Evolutionary conservation across 2,329 filamentous ascomycete genomes (phyloP).

Genomic region (Tolypocladium endophyticum): DNA sequence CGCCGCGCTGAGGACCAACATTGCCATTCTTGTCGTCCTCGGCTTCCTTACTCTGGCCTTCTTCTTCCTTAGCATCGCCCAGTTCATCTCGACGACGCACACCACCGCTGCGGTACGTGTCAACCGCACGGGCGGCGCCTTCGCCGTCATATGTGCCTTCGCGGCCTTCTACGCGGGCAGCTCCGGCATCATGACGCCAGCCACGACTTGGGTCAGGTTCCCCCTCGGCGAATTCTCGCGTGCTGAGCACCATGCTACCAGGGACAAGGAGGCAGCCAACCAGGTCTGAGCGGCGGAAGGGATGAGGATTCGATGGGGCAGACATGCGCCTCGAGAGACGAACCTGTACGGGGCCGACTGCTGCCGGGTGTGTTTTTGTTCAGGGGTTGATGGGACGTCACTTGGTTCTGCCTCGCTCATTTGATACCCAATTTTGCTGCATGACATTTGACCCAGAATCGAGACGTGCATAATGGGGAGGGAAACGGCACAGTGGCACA

Average conservation of each 20-base stretch:
- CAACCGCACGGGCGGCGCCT: constrained; percentile 31
- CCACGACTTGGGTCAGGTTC: constrained; percentile 29
- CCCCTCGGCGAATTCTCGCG: constrained; percentile 24
- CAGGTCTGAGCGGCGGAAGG: background rate
- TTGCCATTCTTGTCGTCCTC: constrained; percentile 47
- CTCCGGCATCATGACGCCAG: constrained; percentile 28
- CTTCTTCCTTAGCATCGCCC: constrained; percentile 46
- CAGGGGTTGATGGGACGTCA: background rate
- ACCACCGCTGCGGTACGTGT: constrained; percentile 26
- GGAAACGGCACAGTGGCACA: background rate
- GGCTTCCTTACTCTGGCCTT: constrained; percentile 48
- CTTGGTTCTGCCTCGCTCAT: background rate
- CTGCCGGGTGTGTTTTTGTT: background rate
- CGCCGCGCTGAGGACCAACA: constrained; percentile 45
- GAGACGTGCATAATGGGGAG: background rate
- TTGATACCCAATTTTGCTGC: background rate
- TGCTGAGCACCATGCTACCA: background rate
- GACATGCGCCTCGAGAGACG: background rate
- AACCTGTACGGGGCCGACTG: background rate
- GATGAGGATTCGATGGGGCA: background rate
- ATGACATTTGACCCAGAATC: background rate
- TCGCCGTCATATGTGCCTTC: constrained; percentile 24
- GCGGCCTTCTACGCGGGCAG: constrained; percentile 28
- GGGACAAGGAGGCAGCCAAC: background rate
- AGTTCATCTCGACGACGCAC: constrained; percentile 34